Evolutionary conservation across 1,284 basidiomycete species (phyloP).

Genomic region (Cutaneotrichosporon daszewskae): DNA sequence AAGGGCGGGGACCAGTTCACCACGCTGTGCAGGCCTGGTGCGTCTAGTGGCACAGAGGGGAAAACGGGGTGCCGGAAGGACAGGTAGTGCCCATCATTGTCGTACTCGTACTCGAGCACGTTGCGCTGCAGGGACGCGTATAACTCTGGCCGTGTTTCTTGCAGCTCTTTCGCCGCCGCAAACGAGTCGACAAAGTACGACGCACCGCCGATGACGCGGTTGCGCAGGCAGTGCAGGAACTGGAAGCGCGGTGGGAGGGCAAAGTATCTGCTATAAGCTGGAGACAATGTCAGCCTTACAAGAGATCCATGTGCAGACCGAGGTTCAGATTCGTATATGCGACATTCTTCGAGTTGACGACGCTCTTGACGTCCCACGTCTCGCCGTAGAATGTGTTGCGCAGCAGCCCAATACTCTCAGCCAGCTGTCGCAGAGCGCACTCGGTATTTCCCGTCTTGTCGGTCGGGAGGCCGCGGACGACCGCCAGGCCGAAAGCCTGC

Average conservation of each 20-base stretch:
- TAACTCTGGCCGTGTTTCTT: constrained; percentile 46
- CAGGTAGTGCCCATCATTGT: constrained; percentile 85
- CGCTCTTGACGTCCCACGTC: constrained; percentile 82
- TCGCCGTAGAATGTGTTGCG: constrained; percentile 86
- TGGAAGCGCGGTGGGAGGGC: constrained; percentile 80
- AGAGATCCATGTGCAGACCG: constrained; percentile 85
- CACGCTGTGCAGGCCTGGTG: constrained; percentile 39
- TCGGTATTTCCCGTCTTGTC: constrained; percentile 53
- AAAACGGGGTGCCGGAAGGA: constrained; percentile 74
- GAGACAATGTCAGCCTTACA: constrained; percentile 61
- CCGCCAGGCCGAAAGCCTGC: constrained; percentile 52
- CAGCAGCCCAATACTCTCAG: constrained; percentile 64
- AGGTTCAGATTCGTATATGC: constrained; percentile 90
- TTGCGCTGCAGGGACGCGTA: constrained; percentile 52
- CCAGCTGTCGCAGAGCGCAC: constrained; percentile 65
- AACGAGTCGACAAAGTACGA: constrained; percentile 87
- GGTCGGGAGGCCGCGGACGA: constrained; percentile 57
- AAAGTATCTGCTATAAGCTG: constrained; percentile 61
- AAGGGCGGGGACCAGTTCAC: constrained; percentile 96
- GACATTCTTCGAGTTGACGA: constrained; percentile 71
- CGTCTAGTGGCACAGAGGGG: constrained; percentile 39
- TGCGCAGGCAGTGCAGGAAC: constrained; percentile 80
- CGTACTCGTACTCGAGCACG: constrained; percentile 80
- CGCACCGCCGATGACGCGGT: constrained; percentile 71
- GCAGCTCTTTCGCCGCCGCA: constrained; percentile 54